phyloP scores from a whole-genome alignment of 2,329 filamentous ascomycete genomes.

The Cadophora luteo-olivacea region DNA sequence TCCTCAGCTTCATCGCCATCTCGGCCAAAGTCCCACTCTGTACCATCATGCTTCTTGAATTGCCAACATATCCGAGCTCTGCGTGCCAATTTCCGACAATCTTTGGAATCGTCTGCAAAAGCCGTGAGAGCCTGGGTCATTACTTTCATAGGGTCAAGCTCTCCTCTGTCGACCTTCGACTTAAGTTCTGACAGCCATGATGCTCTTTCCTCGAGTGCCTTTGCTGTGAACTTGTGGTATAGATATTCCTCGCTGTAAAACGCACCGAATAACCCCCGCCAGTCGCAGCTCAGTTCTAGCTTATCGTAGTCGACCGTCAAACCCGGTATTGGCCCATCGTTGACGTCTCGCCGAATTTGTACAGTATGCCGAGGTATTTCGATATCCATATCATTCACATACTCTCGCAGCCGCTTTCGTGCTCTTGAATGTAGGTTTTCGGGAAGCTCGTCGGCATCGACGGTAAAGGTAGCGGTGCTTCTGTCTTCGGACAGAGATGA shows the following conservation, averaged over 20 bases:
- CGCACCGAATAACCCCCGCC: constrained; percentile 21
- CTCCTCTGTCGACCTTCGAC: constrained; percentile 17
- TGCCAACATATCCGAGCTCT: constrained; percentile 26
- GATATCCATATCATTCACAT: constrained; percentile 1
- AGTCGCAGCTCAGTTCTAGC: constrained; percentile 25
- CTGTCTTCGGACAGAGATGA: constrained; percentile 21
- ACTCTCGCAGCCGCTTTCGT: constrained; percentile 13
- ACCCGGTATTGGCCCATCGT: constrained; percentile 27
- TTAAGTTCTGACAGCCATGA: constrained; percentile 23
- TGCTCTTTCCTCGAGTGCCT: constrained; percentile 13
- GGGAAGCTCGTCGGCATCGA: background rate
- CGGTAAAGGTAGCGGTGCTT: constrained; percentile 16
- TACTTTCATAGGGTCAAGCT: constrained; percentile 18
- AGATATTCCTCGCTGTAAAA: constrained; percentile 29
- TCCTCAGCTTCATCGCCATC: constrained; percentile 24
- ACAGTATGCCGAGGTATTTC: constrained; percentile 21
- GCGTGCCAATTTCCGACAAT: constrained; percentile 20
- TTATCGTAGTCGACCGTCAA: constrained; percentile 23
- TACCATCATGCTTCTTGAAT: constrained; percentile 21
- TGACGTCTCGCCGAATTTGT: constrained; percentile 28
- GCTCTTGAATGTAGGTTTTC: constrained; percentile 16
- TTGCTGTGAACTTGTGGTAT: constrained; percentile 14
- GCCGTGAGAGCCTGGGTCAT: constrained; percentile 21
- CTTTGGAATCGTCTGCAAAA: constrained; percentile 18
- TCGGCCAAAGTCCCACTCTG: constrained; percentile 20